phyloP scores from a whole-genome alignment of 441 rosid genomes.

The Corymbia calophylla region DNA sequence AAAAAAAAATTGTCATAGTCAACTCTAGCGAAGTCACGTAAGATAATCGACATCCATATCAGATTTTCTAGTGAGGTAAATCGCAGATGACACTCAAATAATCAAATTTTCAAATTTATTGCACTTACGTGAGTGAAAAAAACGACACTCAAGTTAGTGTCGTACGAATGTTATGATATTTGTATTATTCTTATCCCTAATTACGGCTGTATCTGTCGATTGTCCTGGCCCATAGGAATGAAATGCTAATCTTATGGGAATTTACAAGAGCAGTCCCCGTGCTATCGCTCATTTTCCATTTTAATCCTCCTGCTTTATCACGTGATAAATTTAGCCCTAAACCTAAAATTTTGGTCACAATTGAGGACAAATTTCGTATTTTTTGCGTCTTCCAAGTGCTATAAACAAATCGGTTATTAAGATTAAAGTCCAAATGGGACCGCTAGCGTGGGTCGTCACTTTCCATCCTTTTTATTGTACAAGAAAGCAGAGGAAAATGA shows the following conservation, averaged over 20 bases:
- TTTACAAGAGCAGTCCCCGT: neutral
- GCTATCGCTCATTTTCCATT: neutral
- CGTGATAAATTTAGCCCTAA: neutral
- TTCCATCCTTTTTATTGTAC: neutral
- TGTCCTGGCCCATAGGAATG: neutral
- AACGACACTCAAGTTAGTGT: no score
- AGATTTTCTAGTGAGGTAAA: no score
- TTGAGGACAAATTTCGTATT: accelerated
- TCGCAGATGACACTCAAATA: no score
- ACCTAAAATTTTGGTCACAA: accelerated
- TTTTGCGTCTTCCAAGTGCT: accelerated
- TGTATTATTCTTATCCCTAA: no score
- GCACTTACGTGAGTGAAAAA: no score
- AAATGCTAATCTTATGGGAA: neutral
- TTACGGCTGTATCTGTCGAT: neutral
- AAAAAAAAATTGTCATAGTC: no score
- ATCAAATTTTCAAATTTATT: no score
- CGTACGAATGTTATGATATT: no score
- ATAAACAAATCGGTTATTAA: neutral
- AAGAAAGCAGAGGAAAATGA: neutral
- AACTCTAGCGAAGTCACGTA: no score
- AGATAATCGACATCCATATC: no score
- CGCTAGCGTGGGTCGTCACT: accelerated
- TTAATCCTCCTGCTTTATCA: neutral
- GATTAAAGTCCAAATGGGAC: accelerated